Base-by-base conservation (phyloP, 2,329 filamentous ascomycete genomes). In the Arachnopeziza araneosa region DNA sequence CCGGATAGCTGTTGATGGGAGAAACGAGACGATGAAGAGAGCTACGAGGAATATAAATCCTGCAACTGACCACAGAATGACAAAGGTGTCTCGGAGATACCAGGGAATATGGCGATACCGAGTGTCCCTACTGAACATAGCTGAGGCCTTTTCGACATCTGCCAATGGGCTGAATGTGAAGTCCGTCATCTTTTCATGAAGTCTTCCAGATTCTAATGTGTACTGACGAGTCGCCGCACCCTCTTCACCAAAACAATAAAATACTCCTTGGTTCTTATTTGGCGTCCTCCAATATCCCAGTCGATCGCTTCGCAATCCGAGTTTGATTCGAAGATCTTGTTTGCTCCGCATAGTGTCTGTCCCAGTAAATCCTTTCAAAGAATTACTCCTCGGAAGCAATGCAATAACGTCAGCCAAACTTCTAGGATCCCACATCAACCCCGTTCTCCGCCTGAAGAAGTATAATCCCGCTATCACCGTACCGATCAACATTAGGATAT, bases 211-310 rank as follows among this genome's bases (percentile, higher is more conserved):
- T 57, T 78, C 75, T 24, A 62, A 78, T n/a, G 77, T 82, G 67
- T 81, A 84, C 61, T 78, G 76, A 61, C 77, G 75, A 48, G 73
- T 80, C 69, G 73, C 73, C 23, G 76, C 78, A 50, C 85, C 81
- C 56, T 82, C 79, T 62, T 87, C 83, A n/a, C 90, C 91, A 59
- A 96, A 83, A 1, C 86, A 85, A 70, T 96, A 92, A 79, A 95
- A 96, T 24, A 91, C 78, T 22, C 86, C 84, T 22, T 78, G 79
- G 9, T 74, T 70, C 4, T 83, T 80, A 58, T 85, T 85, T 21
- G 86, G 85, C 24, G 86, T 85, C 60, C 83, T 84, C 91, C 93
- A 97, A 74, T 96, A 96, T 7, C 93, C 91, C n/a, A 97, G 80
- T 52, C 89, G 82, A 67, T 93, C 86, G 64, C 84, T 83, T 62